Evolutionary conservation across 2,329 filamentous ascomycete genomes (phyloP), one percentile per base, ranked within the genome.

Genomic region (Pyricularia grisea): DNA sequence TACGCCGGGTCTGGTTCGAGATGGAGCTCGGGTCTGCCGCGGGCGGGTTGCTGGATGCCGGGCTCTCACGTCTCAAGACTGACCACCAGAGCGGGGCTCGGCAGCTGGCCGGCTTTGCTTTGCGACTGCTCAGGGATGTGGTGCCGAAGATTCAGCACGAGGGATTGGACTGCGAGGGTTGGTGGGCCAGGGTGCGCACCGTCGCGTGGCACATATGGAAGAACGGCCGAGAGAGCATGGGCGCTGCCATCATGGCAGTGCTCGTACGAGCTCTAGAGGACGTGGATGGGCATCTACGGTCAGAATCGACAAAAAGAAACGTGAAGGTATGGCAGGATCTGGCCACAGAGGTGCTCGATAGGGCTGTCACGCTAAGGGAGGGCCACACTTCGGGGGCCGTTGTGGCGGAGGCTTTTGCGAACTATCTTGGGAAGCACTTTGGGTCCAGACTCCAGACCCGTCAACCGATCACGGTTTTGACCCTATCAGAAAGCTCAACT

Each of bases 211-310:
- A 90, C 75, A 77, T 91, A 1, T 87, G 85, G 76, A 88, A 88
- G 73, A 88, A 88, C 68, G 87, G 87, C 0, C 82, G 87, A n/a
- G 87, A 88, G 71, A 88, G 84, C 74, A 91, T 91, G 88, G 84
- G 84, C 0, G 84, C 88, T 0, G 83, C 87, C 1, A 87, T 90
- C 31, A 79, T 86, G 58, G 81, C 78, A 65, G 80, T 79, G 12
- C 70, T 88, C 11, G 75, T 88, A 5, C 77, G 78, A 14, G 80
- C 80, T 3, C 77, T 90, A 50, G 74, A 77, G 14, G 72, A 74
- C 3, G 77, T 84, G 50, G 77, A 81, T 66, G 23, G 64, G 31
- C 14, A 9, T 25, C 20, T 33, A 4, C 25, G 5, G 42, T 20
- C 2, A 30, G 25, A 28, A 27, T 11, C n/a, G 28, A 23, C 69